Evolutionary conservation across 305 asterid species (phyloP), one percentile per base, ranked within the genome.

Genomic region (Euphrasia arctica): DNA sequence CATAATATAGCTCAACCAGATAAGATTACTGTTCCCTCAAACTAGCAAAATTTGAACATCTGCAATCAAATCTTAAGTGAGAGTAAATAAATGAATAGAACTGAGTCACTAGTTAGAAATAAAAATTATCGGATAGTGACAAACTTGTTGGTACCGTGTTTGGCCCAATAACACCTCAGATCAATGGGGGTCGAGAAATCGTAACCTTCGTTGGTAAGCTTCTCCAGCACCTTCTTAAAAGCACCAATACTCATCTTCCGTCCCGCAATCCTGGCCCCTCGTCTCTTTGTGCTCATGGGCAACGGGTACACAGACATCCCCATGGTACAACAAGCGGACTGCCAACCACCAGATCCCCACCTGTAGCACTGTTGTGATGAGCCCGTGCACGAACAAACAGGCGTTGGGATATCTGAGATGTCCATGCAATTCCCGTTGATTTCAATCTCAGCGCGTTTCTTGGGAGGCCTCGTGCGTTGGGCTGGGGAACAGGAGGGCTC

Each of bases 331-430:
- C 98, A 91, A 31, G 96, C 96, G 0, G 98, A 91, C 62, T 91
- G 96, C 98, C 98, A 91, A 48, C 98, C 98, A 71, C 96, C 98
- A 41, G 89, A 82, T 55, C 98, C 98, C 98, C 98, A 91, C 80
- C 96, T 81, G 69, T 91, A 91, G 47, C 96, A 91, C 75, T 86
- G 88, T 58, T 88, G 96, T 32, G 91, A 83, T 54, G 82, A 61
- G 36, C 96, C 96, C 9, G 98, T 91, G 80, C 96, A 91, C 4
- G 98, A 86, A 80, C 98, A 91, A 70, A 88, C 75, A 0, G 98
- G 98, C 31, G 83, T 80, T 13, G 96, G 90, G 62, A 91, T 77
- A 58, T 78, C 88, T 0, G 98, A 84, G 64, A 88, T 75, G 62
- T 91, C 95, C 95, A 91, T 82, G 66, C 67, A 77, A 25, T 75